phyloP scores from a whole-genome alignment of 352 stramenopile species.

The Phytopythium vexans region DNA sequence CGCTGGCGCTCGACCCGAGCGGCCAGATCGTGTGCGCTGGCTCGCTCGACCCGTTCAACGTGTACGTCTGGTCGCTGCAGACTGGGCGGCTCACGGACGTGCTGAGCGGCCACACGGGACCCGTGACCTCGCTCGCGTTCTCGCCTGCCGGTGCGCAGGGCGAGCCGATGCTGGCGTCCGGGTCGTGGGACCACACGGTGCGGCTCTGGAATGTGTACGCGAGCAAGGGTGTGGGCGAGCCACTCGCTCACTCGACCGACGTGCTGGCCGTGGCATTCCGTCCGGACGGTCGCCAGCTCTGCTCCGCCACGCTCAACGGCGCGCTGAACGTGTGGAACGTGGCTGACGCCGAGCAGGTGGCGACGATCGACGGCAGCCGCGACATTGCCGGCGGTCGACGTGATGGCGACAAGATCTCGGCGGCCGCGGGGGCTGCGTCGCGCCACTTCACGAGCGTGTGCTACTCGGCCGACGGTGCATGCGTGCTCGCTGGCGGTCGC shows the following conservation, averaged over 20 bases:
- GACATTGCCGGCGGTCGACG: slow-evolving; percentile 95
- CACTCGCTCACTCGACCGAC: slow-evolving; percentile 94
- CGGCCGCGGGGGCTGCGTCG: slow-evolving; percentile 88
- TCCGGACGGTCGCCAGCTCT: slow-evolving; percentile 96
- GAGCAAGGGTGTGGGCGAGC: slow-evolving; percentile 93
- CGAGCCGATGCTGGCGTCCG: slow-evolving; percentile 91
- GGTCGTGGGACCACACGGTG: slow-evolving; percentile 98
- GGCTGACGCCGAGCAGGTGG: slow-evolving; percentile 93
- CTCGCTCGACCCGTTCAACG: slow-evolving; percentile 95
- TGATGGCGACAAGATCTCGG: slow-evolving; percentile 76
- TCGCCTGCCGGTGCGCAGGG: slow-evolving; percentile 58
- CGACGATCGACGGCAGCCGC: slow-evolving; percentile 94
- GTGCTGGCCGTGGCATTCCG: slow-evolving; percentile 96
- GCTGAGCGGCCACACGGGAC: slow-evolving; percentile 96
- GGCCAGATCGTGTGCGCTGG: slow-evolving; percentile 96
- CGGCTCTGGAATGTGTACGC: slow-evolving; percentile 99
- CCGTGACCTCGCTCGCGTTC: slow-evolving; percentile 95
- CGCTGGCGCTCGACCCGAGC: slow-evolving; percentile 95
- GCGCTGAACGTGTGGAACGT: slow-evolving; percentile 97
- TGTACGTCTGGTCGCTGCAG: slow-evolving; percentile 98
- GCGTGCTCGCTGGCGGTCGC: slow-evolving; percentile 95
- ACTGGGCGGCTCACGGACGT: slow-evolving; percentile 97
- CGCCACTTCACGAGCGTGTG: slow-evolving; percentile 99
- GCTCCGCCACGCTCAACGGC: slow-evolving; percentile 94
- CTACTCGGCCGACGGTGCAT: slow-evolving; percentile 98